phyloP scores from a whole-genome alignment of 768 basidiomycete species.

The Mycena polygramma region DNA sequence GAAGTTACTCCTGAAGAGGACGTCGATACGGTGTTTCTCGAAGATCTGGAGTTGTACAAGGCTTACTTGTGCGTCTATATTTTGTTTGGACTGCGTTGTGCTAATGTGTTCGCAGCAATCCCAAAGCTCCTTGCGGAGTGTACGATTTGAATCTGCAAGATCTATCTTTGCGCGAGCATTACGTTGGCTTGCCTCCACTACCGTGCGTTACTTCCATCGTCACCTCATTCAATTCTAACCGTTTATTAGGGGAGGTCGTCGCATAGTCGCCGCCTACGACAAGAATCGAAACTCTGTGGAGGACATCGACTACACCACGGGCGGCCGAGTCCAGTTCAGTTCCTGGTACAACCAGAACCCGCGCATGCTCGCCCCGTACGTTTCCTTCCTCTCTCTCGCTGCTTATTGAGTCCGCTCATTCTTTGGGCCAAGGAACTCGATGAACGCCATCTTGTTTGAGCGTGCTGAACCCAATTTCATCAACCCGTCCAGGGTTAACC shows the following conservation, averaged over 20 bases:
- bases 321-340: background rate
- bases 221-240: too few species aligned
- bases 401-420: background rate
- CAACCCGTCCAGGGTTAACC: background rate
- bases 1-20: too few species aligned
- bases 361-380: background rate
- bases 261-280: background rate
- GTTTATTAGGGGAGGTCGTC: too few species aligned
- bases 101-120: too few species aligned
- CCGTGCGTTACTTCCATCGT: background rate
- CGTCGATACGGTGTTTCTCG: background rate
- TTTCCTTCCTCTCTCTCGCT: background rate
- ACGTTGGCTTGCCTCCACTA: background rate
- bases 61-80: background rate
- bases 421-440: background rate
- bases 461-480: background rate
- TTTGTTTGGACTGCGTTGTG: background rate
- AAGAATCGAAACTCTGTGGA: background rate
- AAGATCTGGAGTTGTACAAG: background rate
- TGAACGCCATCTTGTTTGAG: background rate
- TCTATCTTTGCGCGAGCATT: background rate
- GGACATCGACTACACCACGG: background rate
- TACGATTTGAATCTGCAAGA: background rate
- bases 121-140: background rate
- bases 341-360: background rate